Evolutionary conservation across 768 basidiomycete genomes (phyloP).

Genomic region (Phanerochaete carnosa): DNA sequence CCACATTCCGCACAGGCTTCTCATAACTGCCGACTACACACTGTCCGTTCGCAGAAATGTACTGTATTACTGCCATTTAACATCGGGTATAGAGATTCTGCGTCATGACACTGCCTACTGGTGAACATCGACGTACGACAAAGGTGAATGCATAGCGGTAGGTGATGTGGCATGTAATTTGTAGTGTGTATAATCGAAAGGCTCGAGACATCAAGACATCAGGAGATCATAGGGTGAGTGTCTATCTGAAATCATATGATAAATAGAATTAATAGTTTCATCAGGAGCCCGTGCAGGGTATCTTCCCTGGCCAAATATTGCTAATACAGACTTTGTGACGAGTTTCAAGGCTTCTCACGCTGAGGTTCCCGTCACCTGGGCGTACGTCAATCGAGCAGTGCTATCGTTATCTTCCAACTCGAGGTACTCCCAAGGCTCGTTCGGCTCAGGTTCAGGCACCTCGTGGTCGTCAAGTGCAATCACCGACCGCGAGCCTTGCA

Average conservation of each 20-base stretch:
- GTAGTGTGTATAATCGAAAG: neutral
- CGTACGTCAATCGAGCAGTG: conserved; percentile 10
- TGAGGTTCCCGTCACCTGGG: conserved; percentile 12
- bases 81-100: neutral
- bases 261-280: neutral
- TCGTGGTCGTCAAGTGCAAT: conserved; percentile 52
- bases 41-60: neutral
- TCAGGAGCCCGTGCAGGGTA: neutral
- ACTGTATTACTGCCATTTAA: neutral
- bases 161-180: neutral
- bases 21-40: conserved; percentile 31
- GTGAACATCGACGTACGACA: neutral
- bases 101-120: neutral
- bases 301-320: neutral
- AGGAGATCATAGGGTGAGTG: neutral
- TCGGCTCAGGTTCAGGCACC: conserved; percentile 35
- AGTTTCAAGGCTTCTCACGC: neutral
- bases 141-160: neutral
- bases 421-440: conserved; percentile 62
- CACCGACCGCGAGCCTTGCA: conserved; percentile 51
- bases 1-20: conserved; percentile 46
- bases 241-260: neutral
- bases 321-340: neutral
- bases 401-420: conserved; percentile 36
- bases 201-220: neutral